phyloP scores from a whole-genome alignment of 2,329 filamentous ascomycete genomes.

The Aspergillus texensis region DNA sequence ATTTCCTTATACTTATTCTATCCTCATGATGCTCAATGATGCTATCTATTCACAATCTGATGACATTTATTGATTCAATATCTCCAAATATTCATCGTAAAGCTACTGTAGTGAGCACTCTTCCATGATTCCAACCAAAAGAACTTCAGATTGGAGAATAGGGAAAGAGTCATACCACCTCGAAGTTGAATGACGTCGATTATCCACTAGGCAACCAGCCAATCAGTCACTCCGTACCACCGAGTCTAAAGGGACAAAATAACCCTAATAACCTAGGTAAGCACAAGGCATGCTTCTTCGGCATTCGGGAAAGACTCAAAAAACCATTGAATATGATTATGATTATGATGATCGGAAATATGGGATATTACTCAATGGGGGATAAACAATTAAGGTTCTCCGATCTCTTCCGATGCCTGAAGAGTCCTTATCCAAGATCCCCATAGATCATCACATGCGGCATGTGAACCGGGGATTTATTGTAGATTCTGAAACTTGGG shows the following conservation, averaged over 20 bases:
- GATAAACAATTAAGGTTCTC: not conserved
- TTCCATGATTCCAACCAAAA: not conserved
- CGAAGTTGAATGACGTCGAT: not conserved
- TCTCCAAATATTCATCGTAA: not conserved
- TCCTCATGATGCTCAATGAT: slow-evolving; percentile 1
- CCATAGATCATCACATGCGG: not conserved
- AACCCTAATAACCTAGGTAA: slow-evolving; percentile 4
- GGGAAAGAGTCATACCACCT: not conserved
- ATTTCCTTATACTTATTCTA: not conserved
- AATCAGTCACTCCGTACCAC: not conserved
- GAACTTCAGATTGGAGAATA: not conserved
- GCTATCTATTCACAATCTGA: not conserved
- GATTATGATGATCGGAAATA: not conserved
- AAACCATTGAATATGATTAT: not conserved
- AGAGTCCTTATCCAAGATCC: not conserved
- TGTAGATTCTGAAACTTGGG: not conserved
- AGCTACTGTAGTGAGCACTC: not conserved
- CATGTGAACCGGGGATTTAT: slow-evolving; percentile 2
- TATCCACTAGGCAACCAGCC: not conserved
- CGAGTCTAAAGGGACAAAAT: not conserved
- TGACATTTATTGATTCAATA: not conserved
- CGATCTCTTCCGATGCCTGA: slow-evolving; percentile 1
- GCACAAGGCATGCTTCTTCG: not conserved
- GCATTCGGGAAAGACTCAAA: not conserved
- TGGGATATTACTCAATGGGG: not conserved